phyloP scores from a whole-genome alignment of 331 rosid genomes.

The Erythrophleum ivorense region DNA sequence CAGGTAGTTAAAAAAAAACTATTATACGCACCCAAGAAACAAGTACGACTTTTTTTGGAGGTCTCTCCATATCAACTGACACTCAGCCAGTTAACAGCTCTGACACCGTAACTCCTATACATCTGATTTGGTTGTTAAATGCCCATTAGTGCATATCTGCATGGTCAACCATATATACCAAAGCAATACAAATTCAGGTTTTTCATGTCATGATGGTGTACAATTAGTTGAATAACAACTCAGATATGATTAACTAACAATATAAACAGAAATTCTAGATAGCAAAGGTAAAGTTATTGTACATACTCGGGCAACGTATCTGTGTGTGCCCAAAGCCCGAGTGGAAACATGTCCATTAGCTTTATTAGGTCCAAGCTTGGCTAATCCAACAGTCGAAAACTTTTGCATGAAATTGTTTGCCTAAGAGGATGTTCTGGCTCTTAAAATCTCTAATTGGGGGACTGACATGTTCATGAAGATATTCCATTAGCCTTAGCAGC shows the following conservation, averaged over 20 bases:
- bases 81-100: conserved; percentile 94
- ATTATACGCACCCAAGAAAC: conserved; percentile 84
- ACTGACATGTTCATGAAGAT: conserved; percentile 87
- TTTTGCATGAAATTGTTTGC: conserved; percentile 79
- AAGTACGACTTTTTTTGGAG: conserved; percentile 86
- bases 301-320: conserved; percentile 95
- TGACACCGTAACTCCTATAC: conserved; percentile 91
- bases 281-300: conserved; percentile 34
- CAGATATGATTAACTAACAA: neutral
- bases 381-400: conserved; percentile 97
- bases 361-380: conserved; percentile 89
- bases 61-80: conserved; percentile 91
- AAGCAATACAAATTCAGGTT: neutral
- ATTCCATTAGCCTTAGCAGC: conserved; percentile 95
- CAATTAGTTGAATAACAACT: conserved; percentile 1
- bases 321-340: conserved; percentile 90
- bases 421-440: conserved; percentile 94
- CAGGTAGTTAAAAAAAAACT: neutral
- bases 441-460: conserved; percentile 97
- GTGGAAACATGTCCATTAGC: conserved; percentile 96
- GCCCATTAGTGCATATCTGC: conserved; percentile 95
- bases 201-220: neutral
- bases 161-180: conserved; percentile 28
- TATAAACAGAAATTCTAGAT: neutral
- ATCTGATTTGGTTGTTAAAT: conserved; percentile 94